Evolutionary conservation across 306 rosid genomes (phyloP).

Genomic region (Vachellia collinsii): DNA sequence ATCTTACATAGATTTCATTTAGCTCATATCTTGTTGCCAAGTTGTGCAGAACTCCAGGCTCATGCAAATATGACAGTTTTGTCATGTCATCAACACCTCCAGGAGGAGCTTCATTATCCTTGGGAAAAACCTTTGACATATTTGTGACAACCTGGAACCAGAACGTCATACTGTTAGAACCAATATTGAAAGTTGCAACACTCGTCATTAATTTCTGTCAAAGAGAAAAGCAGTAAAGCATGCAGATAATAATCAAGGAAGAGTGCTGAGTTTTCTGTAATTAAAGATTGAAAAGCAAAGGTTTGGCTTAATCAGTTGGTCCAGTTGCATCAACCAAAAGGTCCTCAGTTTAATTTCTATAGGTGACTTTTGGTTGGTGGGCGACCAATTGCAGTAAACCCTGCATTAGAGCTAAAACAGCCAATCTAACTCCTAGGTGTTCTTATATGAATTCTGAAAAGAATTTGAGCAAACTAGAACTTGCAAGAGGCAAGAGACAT

Average conservation of each 20-base stretch:
- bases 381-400: not conserved
- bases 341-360: not conserved
- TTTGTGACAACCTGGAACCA: constrained; percentile 71
- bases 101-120: constrained; percentile 95
- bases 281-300: constrained; percentile 26
- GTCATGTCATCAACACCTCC: constrained; percentile 99
- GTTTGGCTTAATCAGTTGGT: not conserved
- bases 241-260: constrained; percentile 15
- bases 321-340: not conserved
- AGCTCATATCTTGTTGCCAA: constrained; percentile 98
- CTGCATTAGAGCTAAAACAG: not conserved
- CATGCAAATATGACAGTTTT: constrained; percentile 96
- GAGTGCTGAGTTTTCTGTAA: constrained; percentile 11
- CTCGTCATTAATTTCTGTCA: not conserved
- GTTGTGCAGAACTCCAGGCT: constrained; percentile 96
- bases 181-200: constrained; percentile 12
- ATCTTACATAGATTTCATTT: constrained; percentile 94
- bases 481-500: constrained; percentile 29
- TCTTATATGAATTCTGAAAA: not conserved
- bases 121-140: constrained; percentile 91
- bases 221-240: not conserved
- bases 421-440: not conserved
- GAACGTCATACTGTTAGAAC: constrained; percentile 38
- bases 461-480: constrained; percentile 10
- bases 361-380: not conserved